Base-by-base conservation (phyloP, 306 rosid genomes). In the Corylus avellana region DNA sequence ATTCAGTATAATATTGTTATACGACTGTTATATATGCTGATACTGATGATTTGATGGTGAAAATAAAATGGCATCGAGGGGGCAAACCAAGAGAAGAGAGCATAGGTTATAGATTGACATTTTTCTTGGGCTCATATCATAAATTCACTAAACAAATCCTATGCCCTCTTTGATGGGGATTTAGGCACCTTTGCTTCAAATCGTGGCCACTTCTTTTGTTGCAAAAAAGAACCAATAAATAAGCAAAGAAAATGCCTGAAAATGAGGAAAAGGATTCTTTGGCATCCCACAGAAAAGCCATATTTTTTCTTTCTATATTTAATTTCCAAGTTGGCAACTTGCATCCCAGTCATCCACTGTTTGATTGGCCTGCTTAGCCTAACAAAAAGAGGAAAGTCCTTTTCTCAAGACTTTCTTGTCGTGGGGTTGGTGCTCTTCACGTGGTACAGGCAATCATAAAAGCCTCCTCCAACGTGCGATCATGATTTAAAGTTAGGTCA, bases 241-340 rank as follows among this genome's bases (percentile, higher is more conserved):
- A 78, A 83, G 71, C 35, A 75, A 12, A 59, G 59, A 61, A 79
- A 80, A 50, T 63, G 76, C 73, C 70, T 63, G 35, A 75, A 76
- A 29, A 72, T 78, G 67, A 54, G 70, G 56, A 35, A 72, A 84
- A 77, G 79, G 78, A 82, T 77, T 86, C 84, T 61, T 49, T 27
- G 77, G 66, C 79, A 88, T 81, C 83, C 37, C 17, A 59, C 20
- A 42, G 3, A 63, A 37, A 12, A 32, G 35, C 35, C 35, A 2
- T 32, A 32, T 32, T 32, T 32, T 32, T 32, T 25, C 35, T 74
- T 68, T 78, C 20, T 70, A 72, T 75, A 44, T 47, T 68, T 3
- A 56, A 49, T 22, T 63, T 63, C 73, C 88, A 89, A 90, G 47
- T 87, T 85, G 91, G 72, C 96, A 89, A 91, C 77, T 87, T 91